Evolutionary conservation across 1,284 basidiomycete species (phyloP).

Genomic region (Puccinia triticina): DNA sequence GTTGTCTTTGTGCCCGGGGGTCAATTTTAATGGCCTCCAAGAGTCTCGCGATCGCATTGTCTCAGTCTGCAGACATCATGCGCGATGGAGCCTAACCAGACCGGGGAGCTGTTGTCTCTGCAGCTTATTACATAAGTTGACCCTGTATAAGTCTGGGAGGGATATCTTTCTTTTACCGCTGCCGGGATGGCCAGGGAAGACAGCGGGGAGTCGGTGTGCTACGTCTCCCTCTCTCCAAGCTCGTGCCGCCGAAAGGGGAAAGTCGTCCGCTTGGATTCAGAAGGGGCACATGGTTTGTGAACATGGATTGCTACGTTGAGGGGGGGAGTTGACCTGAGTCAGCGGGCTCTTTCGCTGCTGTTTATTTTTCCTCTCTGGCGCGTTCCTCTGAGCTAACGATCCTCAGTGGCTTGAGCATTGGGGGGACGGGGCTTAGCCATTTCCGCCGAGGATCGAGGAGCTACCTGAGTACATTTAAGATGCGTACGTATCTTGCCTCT

Average conservation of each 20-base stretch:
- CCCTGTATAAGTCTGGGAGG: not conserved
- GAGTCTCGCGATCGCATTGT: not conserved
- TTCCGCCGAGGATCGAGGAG: not conserved
- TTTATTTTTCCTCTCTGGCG: not conserved
- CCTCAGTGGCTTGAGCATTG: constrained; percentile 6
- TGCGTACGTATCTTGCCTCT: not conserved
- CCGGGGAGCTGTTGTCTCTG: not conserved
- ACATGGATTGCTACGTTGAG: no score
- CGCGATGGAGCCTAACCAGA: no score
- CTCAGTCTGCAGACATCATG: no score
- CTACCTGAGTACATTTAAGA: not conserved
- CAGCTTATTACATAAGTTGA: not conserved
- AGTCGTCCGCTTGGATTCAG: no score
- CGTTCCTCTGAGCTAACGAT: not conserved
- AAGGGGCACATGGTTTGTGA: no score
- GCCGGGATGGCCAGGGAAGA: not conserved
- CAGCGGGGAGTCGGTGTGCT: not conserved
- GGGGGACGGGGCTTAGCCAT: not conserved
- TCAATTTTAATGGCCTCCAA: not conserved
- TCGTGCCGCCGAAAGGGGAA: not conserved
- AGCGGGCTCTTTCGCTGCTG: no score
- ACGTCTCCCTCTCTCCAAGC: not conserved
- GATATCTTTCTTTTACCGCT: not conserved
- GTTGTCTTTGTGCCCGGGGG: not conserved
- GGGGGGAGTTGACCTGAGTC: no score